Conservation (phyloP, 1,139 yeast species). For the Sugiyamaella neomexicana region DNA sequence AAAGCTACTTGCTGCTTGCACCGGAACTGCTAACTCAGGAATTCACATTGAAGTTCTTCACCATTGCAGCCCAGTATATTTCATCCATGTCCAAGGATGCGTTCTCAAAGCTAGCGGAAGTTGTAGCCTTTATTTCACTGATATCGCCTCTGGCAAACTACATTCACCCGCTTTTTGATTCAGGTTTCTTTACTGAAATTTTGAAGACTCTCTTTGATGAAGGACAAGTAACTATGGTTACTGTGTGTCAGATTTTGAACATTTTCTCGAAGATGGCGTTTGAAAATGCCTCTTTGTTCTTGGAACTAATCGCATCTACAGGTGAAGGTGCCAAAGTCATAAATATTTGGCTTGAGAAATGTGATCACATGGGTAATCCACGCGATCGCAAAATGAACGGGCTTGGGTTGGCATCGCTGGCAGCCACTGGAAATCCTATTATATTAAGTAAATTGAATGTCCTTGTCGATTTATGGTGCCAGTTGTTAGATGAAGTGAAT, state of each 20-base stretch:
- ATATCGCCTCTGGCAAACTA: slow-evolving; percentile 30
- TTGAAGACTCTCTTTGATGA: slow-evolving; percentile 51
- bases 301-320: slow-evolving; percentile 38
- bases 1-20: slow-evolving; percentile 67
- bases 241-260: slow-evolving; percentile 49
- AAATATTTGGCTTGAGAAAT: slow-evolving; percentile 40
- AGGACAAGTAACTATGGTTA: slow-evolving; percentile 49
- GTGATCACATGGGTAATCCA: slow-evolving; percentile 64
- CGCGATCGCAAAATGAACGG: slow-evolving; percentile 62
- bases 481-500: slow-evolving; percentile 65
- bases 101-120: slow-evolving; percentile 36
- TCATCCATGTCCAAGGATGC: slow-evolving; percentile 71
- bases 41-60: slow-evolving; percentile 48
- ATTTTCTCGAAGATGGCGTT: slow-evolving; percentile 57
- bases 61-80: slow-evolving; percentile 56
- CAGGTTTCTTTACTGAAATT: slow-evolving; percentile 36
- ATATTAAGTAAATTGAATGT: slow-evolving; percentile 39
- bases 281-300: slow-evolving; percentile 49
- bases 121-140: slow-evolving; percentile 27
- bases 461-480: slow-evolving; percentile 55
- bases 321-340: slow-evolving; percentile 25
- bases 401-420: slow-evolving; percentile 56
- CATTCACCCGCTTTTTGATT: slow-evolving; percentile 31
- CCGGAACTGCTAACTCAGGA: slow-evolving; percentile 36
- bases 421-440: slow-evolving; percentile 40